Evolutionary conservation across 2,329 filamentous ascomycete genomes (phyloP).

Genomic region (Cercospora brassicicola): DNA sequence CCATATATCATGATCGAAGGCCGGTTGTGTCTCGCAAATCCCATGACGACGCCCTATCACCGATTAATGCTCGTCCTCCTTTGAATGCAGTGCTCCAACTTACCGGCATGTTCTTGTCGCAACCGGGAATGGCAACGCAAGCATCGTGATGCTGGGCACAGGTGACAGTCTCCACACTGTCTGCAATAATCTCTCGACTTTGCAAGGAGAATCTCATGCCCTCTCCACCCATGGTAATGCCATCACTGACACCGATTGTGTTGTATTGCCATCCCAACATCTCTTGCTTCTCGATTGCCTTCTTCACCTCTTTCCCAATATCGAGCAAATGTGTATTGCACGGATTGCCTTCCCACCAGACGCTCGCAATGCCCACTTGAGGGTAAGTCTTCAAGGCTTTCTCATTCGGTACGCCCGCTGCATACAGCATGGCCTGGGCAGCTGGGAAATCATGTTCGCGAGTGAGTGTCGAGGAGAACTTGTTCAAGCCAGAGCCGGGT

Average conservation of each 20-base stretch:
- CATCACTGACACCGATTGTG: slow-evolving; percentile 81
- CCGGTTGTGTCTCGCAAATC: slow-evolving; percentile 84
- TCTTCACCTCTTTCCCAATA: slow-evolving; percentile 83
- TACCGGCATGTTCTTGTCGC: slow-evolving; percentile 98
- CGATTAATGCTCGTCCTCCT: too few species aligned
- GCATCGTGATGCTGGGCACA: slow-evolving; percentile 91
- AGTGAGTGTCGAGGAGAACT: slow-evolving; percentile 81
- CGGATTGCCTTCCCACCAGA: slow-evolving; percentile 96
- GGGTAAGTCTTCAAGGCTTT: slow-evolving; percentile 86
- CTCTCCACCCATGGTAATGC: slow-evolving; percentile 92
- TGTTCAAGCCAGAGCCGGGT: slow-evolving; percentile 67
- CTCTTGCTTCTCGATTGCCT: slow-evolving; percentile 72
- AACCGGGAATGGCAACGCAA: slow-evolving; percentile 88
- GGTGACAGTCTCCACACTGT: slow-evolving; percentile 90
- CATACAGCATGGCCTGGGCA: slow-evolving; percentile 94
- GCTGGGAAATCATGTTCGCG: slow-evolving; percentile 86
- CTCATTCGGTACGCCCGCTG: slow-evolving; percentile 79
- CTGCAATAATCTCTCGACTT: slow-evolving; percentile 86
- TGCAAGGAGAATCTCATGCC: slow-evolving; percentile 94
- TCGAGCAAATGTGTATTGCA: slow-evolving; percentile 81
- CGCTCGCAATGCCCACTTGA: slow-evolving; percentile 85
- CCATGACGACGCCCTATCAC: slow-evolving; percentile 56
- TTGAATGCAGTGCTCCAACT: slow-evolving; percentile 39
- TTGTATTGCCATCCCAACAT: slow-evolving; percentile 97
- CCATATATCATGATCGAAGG: slow-evolving; percentile 96